A percentile compares a stretch with the other conserved stretches of the same genome.
phyloP scores from a whole-genome alignment of 2,329 filamentous ascomycete genomes.

The Tolypocladium inflatum region DNA sequence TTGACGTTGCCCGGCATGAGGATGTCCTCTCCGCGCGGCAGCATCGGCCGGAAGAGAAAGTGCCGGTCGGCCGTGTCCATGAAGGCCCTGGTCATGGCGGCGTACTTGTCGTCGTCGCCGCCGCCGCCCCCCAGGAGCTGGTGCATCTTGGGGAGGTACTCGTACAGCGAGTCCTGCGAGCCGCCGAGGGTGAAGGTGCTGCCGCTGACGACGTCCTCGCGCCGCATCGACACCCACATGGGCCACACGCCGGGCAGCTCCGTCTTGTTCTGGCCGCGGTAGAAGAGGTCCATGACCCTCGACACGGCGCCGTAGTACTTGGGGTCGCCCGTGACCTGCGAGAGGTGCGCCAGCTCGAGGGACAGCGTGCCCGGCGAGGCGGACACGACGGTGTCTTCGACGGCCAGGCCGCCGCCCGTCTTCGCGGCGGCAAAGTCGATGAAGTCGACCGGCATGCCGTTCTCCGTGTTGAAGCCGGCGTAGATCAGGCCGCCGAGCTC shows the following conservation, averaged over 20 bases:
- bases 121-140: slow-evolving; percentile 34
- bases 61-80: slow-evolving; percentile 46
- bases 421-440: slow-evolving; percentile 33
- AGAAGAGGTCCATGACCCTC: slow-evolving; percentile 57
- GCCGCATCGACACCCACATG: slow-evolving; percentile 48
- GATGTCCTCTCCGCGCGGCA: slow-evolving; percentile 40
- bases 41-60: slow-evolving; percentile 54
- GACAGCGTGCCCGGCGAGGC: slow-evolving; percentile 54
- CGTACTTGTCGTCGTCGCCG: slow-evolving; percentile 44
- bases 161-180: slow-evolving; percentile 50
- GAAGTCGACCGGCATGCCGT: slow-evolving; percentile 50
- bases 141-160: slow-evolving; percentile 90
- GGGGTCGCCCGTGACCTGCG: slow-evolving; percentile 60
- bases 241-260: slow-evolving; percentile 67
- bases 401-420: slow-evolving; percentile 19
- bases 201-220: slow-evolving; percentile 27
- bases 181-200: slow-evolving; percentile 26
- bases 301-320: slow-evolving; percentile 69
- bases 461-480: slow-evolving; percentile 58
- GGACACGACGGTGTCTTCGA: slow-evolving; percentile 29
- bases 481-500: slow-evolving; percentile 58
- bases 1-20: slow-evolving; percentile 38
- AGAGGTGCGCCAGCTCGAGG: slow-evolving; percentile 63
- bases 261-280: slow-evolving; percentile 55
- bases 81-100: slow-evolving; percentile 44